Conservation (phyloP, 2,329 filamentous ascomycete genomes). For the Westerdykella aurantiaca region DNA sequence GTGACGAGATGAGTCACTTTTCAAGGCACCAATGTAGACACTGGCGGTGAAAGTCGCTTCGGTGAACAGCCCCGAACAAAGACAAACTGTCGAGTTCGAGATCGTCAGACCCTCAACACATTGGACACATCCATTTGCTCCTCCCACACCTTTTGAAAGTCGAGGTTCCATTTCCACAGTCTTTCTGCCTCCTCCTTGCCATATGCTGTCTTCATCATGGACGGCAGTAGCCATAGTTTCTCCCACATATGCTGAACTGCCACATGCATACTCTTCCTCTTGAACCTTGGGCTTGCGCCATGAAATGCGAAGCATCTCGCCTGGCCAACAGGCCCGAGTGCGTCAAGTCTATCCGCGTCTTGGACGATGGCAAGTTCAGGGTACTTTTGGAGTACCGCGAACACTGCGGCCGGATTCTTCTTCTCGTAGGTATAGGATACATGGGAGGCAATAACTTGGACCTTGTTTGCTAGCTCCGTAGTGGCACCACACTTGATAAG, state of each 20-base stretch:
- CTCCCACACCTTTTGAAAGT: not conserved
- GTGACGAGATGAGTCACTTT: no score
- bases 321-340: constrained; percentile 76
- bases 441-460: constrained; percentile 64
- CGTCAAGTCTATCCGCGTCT: constrained; percentile 81
- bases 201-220: constrained; percentile 12
- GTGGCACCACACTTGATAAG: constrained; percentile 53
- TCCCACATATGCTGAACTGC: constrained; percentile 12
- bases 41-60: no score
- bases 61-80: no score
- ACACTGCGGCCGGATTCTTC: constrained; percentile 47
- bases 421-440: constrained; percentile 72
- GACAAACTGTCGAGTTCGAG: no score
- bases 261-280: constrained; percentile 5
- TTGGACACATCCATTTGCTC: constrained; percentile 6
- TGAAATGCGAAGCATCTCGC: constrained; percentile 69
- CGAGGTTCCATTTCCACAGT: constrained; percentile 1
- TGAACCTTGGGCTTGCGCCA: constrained; percentile 37
- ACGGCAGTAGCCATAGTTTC: constrained; percentile 9
- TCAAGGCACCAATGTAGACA: no score
- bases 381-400: constrained; percentile 51
- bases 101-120: constrained; percentile 2
- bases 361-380: constrained; percentile 77
- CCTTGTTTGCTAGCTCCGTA: constrained; percentile 52
- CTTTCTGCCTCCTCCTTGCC: constrained; percentile 3